Conservation (phyloP, 345 rosid species). For the Populus pruinosa region DNA sequence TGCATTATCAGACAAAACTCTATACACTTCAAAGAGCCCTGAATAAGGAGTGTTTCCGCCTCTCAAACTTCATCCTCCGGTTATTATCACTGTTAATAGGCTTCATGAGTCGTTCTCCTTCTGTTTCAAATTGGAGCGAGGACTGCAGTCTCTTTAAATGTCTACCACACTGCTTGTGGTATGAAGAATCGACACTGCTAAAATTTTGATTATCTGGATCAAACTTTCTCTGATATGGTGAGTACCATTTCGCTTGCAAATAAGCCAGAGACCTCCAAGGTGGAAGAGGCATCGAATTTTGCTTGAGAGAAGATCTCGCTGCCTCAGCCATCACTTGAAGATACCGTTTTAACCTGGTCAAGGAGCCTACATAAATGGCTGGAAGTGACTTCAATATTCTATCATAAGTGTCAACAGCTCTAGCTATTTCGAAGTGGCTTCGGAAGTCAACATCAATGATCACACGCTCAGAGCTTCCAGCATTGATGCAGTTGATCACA, state of each 20-base stretch:
- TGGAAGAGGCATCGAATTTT: slow-evolving; percentile 91
- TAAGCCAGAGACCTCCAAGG: slow-evolving; percentile 93
- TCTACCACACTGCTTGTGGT: slow-evolving; percentile 59
- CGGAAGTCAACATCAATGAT: slow-evolving; percentile 80
- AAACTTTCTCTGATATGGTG: slow-evolving; percentile 53
- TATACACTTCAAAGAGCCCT: slow-evolving; percentile 35
- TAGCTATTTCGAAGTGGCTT: slow-evolving; percentile 90
- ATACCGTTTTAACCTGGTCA: slow-evolving; percentile 55
- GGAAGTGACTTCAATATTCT: slow-evolving; percentile 75
- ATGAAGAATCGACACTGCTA: slow-evolving; percentile 18
- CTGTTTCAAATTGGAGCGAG: slow-evolving; percentile 52
- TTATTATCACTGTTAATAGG: slow-evolving; percentile 36
- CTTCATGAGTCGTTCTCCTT: slow-evolving; percentile 49
- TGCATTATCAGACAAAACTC: slow-evolving; percentile 24
- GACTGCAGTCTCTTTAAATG: slow-evolving; percentile 67
- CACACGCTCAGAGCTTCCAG: slow-evolving; percentile 61
- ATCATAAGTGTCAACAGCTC: slow-evolving; percentile 85
- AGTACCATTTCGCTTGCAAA: slow-evolving; percentile 82
- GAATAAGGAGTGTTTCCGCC: slow-evolving; percentile 40
- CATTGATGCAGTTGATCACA: slow-evolving; percentile 41
- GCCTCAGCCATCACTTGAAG: slow-evolving; percentile 93
- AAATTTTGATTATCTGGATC: slow-evolving; percentile 36
- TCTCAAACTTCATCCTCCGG: slow-evolving; percentile 51
- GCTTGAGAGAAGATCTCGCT: slow-evolving; percentile 73
- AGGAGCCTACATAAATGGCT: slow-evolving; percentile 66